phyloP scores from a whole-genome alignment of 345 rosid species.

The Populus euphratica region DNA sequence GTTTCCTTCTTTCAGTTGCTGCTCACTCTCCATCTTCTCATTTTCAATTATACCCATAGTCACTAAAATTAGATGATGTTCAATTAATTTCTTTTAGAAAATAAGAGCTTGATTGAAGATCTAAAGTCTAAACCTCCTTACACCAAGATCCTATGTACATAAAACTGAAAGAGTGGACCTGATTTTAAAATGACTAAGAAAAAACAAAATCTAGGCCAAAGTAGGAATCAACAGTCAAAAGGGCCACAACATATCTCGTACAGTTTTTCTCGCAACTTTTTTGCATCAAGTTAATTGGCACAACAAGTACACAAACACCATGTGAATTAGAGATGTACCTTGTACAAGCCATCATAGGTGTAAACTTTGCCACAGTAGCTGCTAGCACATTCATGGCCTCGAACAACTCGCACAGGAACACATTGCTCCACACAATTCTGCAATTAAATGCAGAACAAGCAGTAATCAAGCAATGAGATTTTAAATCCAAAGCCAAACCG shows the following conservation, averaged over 20 bases:
- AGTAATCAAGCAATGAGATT: background rate
- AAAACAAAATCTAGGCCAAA: too few relatives aligned
- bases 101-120: too few relatives aligned
- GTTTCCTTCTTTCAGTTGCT: too few relatives aligned
- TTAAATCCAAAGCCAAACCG: background rate
- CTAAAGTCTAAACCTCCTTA: too few relatives aligned
- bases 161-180: too few relatives aligned
- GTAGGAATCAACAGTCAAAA: too few relatives aligned
- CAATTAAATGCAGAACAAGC: constrained; percentile 21
- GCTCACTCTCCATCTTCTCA: too few relatives aligned
- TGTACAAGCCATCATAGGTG: constrained; percentile 90
- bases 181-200: too few relatives aligned
- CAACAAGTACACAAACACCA: background rate
- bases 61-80: too few relatives aligned
- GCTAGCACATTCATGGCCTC: constrained; percentile 64
- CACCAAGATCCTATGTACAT: too few relatives aligned
- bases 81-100: too few relatives aligned
- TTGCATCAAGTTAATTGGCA: background rate
- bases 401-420: constrained; percentile 76
- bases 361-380: constrained; percentile 73
- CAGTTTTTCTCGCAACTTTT: background rate
- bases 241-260: background rate
- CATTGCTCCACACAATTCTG: constrained; percentile 66
- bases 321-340: constrained; percentile 37
- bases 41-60: too few relatives aligned